phyloP scores from a whole-genome alignment of 176 grass and related monocot genomes.

The Coix lacrymajobi region DNA sequence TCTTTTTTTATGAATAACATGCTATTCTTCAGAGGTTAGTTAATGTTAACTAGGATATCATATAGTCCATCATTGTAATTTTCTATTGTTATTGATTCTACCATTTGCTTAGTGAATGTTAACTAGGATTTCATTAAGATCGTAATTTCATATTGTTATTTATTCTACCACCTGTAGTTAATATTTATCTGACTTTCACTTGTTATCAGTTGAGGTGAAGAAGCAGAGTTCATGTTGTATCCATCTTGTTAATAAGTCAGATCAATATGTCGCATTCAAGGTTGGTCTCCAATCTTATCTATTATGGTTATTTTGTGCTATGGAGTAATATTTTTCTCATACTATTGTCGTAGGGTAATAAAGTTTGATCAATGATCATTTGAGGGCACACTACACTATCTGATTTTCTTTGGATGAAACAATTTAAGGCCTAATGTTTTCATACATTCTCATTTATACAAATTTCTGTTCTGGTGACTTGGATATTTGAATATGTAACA shows the following conservation, averaged over 20 bases:
- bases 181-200: slow-evolving; percentile 16
- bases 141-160: neutral
- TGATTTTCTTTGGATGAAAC: neutral
- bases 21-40: neutral
- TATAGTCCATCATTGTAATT: slow-evolving; percentile 6
- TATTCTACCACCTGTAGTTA: neutral
- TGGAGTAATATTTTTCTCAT: slow-evolving; percentile 4
- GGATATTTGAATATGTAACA: slow-evolving; percentile 2
- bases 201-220: slow-evolving; percentile 72
- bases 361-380: neutral
- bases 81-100: neutral
- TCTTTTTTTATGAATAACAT: neutral
- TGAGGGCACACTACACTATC: neutral
- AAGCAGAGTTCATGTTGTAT: slow-evolving; percentile 74
- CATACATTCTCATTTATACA: neutral
- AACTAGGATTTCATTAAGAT: neutral
- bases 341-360: neutral
- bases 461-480: neutral
- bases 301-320: neutral
- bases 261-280: slow-evolving; percentile 88
- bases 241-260: slow-evolving; percentile 63
- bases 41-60: neutral
- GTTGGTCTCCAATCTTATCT: slow-evolving; percentile 30
- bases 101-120: neutral
- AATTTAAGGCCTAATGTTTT: neutral